A percentile compares a stretch with the other conserved stretches of the same genome.
Evolutionary conservation across 2,329 filamentous ascomycete species (phyloP).

Genomic region (Sodiomyces alkalinus): DNA sequence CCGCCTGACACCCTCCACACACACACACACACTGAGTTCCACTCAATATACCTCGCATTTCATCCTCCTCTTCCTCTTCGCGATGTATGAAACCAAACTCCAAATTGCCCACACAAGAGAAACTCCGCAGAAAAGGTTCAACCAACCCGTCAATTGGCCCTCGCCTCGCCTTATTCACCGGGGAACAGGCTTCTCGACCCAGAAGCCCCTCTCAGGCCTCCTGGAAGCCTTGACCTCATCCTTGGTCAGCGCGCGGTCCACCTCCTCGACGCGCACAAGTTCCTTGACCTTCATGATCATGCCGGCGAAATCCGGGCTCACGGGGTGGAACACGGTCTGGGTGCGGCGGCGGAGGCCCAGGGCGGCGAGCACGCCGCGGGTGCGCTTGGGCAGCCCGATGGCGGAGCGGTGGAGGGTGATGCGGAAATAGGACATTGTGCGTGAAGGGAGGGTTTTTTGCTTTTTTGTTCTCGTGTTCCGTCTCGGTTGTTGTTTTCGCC

Average conservation of each 20-base stretch:
- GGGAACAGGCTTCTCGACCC: constrained; percentile 44
- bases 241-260: constrained; percentile 47
- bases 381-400: constrained; percentile 74
- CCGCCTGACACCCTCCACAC: too few species aligned
- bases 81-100: too few species aligned
- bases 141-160: too few species aligned
- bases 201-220: constrained; percentile 68
- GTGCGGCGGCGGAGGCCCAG: constrained; percentile 75
- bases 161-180: constrained; percentile 7
- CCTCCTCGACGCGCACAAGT: constrained; percentile 69
- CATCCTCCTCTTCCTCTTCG: too few species aligned
- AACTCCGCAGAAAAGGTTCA: too few species aligned
- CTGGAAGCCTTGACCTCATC: constrained; percentile 55
- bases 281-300: constrained; percentile 94
- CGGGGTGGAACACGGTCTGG: constrained; percentile 80
- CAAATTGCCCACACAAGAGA: too few species aligned
- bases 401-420: constrained; percentile 81
- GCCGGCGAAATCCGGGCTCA: constrained; percentile 65
- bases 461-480: too few species aligned
- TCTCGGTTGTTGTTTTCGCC: too few species aligned
- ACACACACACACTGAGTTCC: too few species aligned
- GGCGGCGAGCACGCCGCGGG: constrained; percentile 65
- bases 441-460: background rate
- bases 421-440: constrained; percentile 65
- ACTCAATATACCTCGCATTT: too few species aligned